Base-by-base conservation (phyloP, 768 basidiomycete species). In the Auricularia heimuer region DNA sequence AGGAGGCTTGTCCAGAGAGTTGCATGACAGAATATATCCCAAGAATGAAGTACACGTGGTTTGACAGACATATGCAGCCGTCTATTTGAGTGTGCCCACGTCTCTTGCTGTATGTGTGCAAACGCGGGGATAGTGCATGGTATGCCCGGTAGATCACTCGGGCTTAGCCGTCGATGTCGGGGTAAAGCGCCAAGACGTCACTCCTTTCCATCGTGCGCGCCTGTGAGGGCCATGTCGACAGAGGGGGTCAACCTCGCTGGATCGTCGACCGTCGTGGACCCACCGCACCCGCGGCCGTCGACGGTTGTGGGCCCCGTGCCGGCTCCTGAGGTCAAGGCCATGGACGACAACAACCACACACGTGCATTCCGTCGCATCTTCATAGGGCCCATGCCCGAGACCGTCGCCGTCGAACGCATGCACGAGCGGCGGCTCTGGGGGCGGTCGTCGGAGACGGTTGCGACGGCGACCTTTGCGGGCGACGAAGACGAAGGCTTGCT, bases 361-460 rank as follows among this genome's bases (percentile, higher is more conserved):
- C 56, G 56, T 14, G 18, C 56, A 18, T 35, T 60, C 14, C 78
- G 78, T 64, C 81, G 91, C 36, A 73, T 87, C 63, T 92, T 92
- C 74, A 78, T 93, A 54, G 91, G 91, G 0, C 88, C 90, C 3
- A 80, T 92, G 78, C 90, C 89, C 12, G 85, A 87, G 70, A 83
- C 80, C 64, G 78, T 84, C 64, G 74, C 83, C 64, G 75, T 75
- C 3, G 74, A 33, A 10, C 62, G 65, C 63, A 11, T 73, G 62
- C 74, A 76, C 56, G 79, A 83, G 67, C 72, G 71, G n/a, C 70
- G 76, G 47, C 64, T 70, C n/a, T 56, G 64, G 47, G 18, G 51
- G 60, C 64, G 72, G 67, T 62, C 70, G 62, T 62, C 75, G 75
- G 68, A 75, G 69, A 42, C 39, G 39, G 39, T 42, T 67, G 60